Evolutionary conservation across 257 asterid genomes (phyloP), one percentile per base, ranked within the genome.

Genomic region (Przewalskia tangutica): DNA sequence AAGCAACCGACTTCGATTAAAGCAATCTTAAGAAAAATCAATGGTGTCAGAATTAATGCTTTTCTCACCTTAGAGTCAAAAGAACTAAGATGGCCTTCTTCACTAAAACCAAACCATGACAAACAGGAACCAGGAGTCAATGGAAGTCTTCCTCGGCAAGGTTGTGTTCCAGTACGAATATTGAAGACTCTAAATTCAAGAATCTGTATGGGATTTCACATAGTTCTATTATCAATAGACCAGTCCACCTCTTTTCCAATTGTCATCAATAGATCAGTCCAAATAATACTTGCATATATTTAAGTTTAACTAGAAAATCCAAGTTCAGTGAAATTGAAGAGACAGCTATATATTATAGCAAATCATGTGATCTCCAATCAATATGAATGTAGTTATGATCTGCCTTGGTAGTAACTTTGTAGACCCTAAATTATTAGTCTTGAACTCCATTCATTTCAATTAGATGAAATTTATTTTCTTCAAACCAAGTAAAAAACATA

Each of bases 61-160:
- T 79, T 70, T 17, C 79, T 79, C 89, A 96, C 99, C 98, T 93
- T 92, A 50, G 99, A 93, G 88, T 96, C 99, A 82, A 90, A 96
- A 62, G 99, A 90, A 81, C 98, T 91, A 78, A 93, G 90, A 81
- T 87, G 94, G 64, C 98, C 99, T 88, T 93, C 99, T 83, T 94
- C 98, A 59, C 98, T 93, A 86, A 92, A 94, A 82, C 99, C 99
- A 79, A 96, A 88, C 99, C 99, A 96, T 13, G 90, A 87, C 83
- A 96, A 88, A 84, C 85, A 84, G 44, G 99, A 96, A 66, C 97
- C 98, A 67, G 98, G 99, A 78, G 99, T 96, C 89, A 96, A 84
- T 46, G 99, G 95, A 76, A 96, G 90, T 40, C 91, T 86, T 62
- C 95, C 98, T 88, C 90, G 86, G 60, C 81, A 82, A 82, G 90